Percentiles rank a stretch among this genome's conserved stretches.
Conservation (phyloP, 495 filamentous ascomycete species). For the Aspergillus indologenus region DNA sequence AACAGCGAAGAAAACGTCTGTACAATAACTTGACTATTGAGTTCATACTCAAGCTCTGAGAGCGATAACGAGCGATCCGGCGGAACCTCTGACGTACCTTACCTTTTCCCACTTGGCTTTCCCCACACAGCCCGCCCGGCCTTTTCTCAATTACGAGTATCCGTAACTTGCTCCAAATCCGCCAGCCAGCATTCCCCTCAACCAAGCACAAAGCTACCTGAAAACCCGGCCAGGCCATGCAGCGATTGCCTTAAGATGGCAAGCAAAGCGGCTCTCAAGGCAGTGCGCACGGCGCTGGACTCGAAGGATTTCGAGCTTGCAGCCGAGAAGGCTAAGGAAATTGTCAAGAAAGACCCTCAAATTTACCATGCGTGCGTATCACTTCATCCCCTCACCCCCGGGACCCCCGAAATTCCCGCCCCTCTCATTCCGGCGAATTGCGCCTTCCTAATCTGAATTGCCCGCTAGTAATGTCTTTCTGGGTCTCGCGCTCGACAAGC, state of each 20-base stretch:
- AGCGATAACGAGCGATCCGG: not conserved
- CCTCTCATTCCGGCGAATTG: not conserved
- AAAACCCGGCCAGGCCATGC: conserved; percentile 18
- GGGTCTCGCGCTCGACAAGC: conserved; percentile 75
- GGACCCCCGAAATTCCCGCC: no score
- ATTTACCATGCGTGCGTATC: conserved; percentile 75
- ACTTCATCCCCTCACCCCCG: not conserved
- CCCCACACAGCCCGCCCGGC: conserved; percentile 18
- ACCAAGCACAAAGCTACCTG: conserved; percentile 1
- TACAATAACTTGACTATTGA: not conserved
- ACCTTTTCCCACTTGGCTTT: conserved; percentile 12
- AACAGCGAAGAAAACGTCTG: not conserved
- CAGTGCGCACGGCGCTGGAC: conserved; percentile 74
- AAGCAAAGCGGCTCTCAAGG: conserved; percentile 78
- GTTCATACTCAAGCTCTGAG: not conserved
- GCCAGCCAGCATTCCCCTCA: not conserved
- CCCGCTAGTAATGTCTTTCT: conserved; percentile 68
- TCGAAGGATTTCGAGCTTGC: conserved; percentile 75
- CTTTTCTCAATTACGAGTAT: conserved; percentile 17
- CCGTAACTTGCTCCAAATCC: conserved; percentile 6
- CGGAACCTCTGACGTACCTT: conserved; percentile 24
- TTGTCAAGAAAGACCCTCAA: conserved; percentile 68
- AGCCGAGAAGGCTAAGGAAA: conserved; percentile 58
- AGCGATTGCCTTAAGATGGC: conserved; percentile 41
- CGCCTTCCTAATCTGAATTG: conserved; percentile 5